Evolutionary conservation across 345 rosid species (phyloP), one percentile per base, ranked within the genome.

Genomic region (Hibiscus mutabilis): DNA sequence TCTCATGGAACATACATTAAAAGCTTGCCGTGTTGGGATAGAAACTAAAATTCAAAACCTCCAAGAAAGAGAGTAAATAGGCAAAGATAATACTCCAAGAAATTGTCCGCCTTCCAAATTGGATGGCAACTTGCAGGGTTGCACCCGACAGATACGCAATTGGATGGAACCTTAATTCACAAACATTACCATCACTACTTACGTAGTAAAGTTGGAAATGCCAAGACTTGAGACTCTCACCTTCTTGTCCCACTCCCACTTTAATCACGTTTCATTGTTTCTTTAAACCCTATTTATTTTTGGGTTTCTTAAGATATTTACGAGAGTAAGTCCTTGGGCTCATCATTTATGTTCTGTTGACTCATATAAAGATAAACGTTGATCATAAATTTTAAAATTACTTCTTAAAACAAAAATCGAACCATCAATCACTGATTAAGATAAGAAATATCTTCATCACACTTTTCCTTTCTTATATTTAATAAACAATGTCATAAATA

Each of bases 111-210:
- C 44, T 49, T 67, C 35, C 25, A 29, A 16, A 1, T 24, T 5
- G 40, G 6, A 4, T 1, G 12, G 64, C 75, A 79, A 77, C 64
- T 82, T 82, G 81, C 78, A 24, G 77, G 69, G 73, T 71, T 63
- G 79, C 77, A 52, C 21, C 78, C 79, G 85, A 71, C 83, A 78
- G 70, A 57, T 51, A 58, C 76, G 44, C 18, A 29, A 68, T 31
- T 31, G 52, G 65, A 72, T 42, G 74, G 58, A 74, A 72, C 72
- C 70, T 76, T 27, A 19, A 64, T 73, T 29, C 21, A 46, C 59
- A 14, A 19, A 33, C 72, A 47, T 63, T 68, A 35, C 65, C 25
- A 55, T 68, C 73, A 61, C 66, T 35, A 75, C 56, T 81, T 79
- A 63, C 84, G 80, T 81, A 47, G 49, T 56, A 19, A 63, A 77